Percentiles rank a stretch among this genome's conserved stretches.
These are phyloP conservation scores for Diaporthe longicolla DNA, from an alignment of 2,329 filamentous ascomycete species.

Conservation along the genomic window DNA sequence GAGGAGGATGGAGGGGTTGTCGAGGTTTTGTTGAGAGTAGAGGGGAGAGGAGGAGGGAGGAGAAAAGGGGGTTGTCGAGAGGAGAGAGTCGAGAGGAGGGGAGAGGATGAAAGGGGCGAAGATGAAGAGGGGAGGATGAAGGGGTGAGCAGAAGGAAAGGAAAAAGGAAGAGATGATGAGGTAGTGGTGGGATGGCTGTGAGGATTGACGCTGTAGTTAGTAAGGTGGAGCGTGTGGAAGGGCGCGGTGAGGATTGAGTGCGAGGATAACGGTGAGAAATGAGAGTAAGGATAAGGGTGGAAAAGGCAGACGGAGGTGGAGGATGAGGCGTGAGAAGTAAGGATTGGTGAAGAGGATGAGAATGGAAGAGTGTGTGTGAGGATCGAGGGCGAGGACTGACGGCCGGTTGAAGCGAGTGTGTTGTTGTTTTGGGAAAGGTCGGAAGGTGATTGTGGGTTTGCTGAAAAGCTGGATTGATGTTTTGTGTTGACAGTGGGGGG, in stretches of 20 bases:
- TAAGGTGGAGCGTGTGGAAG: neutral
- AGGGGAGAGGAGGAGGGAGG: too few relatives aligned
- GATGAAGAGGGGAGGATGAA: neutral
- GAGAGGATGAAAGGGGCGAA: too few relatives aligned
- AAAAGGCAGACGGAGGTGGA: too few relatives aligned
- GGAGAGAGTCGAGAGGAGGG: neutral
- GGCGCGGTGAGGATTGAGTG: too few relatives aligned
- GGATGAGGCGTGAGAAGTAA: neutral
- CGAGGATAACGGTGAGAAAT: neutral
- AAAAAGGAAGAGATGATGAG: neutral
- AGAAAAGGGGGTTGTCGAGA: neutral
- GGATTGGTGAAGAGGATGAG: neutral
- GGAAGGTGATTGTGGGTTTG: neutral
- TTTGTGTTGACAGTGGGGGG: constrained; percentile 4
- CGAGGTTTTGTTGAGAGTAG: too few relatives aligned
- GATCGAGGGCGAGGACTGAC: neutral
- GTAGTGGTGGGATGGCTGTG: neutral
- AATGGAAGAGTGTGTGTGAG: too few relatives aligned
- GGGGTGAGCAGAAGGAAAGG: neutral
- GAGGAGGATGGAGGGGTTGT: too few relatives aligned
- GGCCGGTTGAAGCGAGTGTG: neutral
- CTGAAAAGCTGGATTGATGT: neutral
- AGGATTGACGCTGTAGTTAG: neutral
- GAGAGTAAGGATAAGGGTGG: neutral
- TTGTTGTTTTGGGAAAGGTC: neutral